Evolutionary conservation across 2,329 filamentous ascomycete species (phyloP), one percentile per base, ranked within the genome.

Genomic region (Zalaria sp.): DNA sequence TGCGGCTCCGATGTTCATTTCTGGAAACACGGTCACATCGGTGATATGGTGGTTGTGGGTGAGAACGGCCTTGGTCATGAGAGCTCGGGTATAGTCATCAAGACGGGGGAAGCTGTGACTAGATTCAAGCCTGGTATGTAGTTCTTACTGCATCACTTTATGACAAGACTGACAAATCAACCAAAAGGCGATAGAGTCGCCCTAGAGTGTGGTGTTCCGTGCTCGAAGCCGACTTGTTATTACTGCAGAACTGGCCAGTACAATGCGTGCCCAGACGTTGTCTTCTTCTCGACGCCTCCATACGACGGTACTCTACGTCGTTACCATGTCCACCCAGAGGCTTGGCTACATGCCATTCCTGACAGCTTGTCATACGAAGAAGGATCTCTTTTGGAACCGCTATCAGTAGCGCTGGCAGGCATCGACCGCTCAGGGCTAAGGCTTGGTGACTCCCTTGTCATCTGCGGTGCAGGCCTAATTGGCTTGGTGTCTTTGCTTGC

Each of bases 301-400:
- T 77, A 81, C 59, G 77, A 93, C 58, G 89, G 89, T 36, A 94
- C 88, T 1, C 69, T 96, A 41, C 80, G 87, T 1, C 81, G 85
- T 39, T 93, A 88, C 69, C 94, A 89, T 68, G 60, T 71, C 10
- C 72, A 88, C 4, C 84, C 87, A 1, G 75, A 81, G 48, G 85
- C 93, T 58, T 93, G 91, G 59, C 91, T 87, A 71, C 93, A 91
- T 96, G 2, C 87, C 88, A 1, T n/a, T n/a, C n/a, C n/a, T n/a
- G 75, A 81, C 7, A 64, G 68, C 48, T 77, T 95, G 41, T 79
- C 73, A 0, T 70, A 88, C 43, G 81, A 88, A 54, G 86, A 95
- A 63, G 89, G 87, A 41, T 88, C 89, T 2, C 67, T 95, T 43
- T 77, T 95, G 53, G 89, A 96, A 68, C 67, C 67, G 3, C 58